phyloP scores from a whole-genome alignment of 106 monocot genomes.

The Allium fistulosum region DNA sequence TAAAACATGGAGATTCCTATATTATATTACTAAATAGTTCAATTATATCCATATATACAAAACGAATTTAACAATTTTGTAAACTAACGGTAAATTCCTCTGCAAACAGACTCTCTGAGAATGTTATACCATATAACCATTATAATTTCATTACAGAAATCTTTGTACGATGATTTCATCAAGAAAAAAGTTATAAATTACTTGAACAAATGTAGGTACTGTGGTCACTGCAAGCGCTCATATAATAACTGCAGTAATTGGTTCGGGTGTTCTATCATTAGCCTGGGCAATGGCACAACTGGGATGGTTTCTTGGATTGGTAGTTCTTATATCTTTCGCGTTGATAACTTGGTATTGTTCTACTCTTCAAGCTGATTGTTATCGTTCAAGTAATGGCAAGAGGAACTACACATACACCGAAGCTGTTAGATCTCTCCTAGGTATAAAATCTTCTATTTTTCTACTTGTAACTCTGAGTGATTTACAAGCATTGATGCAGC shows the following conservation, averaged over 20 bases:
- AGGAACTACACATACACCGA: constrained; percentile 30
- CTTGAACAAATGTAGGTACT: constrained; percentile 6
- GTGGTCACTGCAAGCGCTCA: constrained; percentile 31
- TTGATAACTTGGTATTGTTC: constrained; percentile 29
- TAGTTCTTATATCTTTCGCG: constrained; percentile 19
- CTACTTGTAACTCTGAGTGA: background rate
- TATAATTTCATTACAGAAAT: no score
- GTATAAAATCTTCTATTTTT: constrained; percentile 4
- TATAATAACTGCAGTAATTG: constrained; percentile 32
- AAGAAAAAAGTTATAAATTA: background rate
- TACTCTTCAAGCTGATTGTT: constrained; percentile 23
- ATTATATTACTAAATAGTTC: background rate
- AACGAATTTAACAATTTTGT: no score
- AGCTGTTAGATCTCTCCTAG: constrained; percentile 23
- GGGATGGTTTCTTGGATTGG: constrained; percentile 25
- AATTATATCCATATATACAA: no score
- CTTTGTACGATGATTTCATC: no score
- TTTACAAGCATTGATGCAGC: background rate
- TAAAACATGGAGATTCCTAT: background rate
- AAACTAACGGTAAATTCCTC: no score
- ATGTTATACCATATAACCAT: background rate
- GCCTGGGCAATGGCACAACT: constrained; percentile 23
- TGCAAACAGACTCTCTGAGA: background rate
- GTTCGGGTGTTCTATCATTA: constrained; percentile 23
- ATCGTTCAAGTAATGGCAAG: constrained; percentile 16